phyloP scores from a whole-genome alignment of 2,329 filamentous ascomycete genomes.

The Penicillium sclerotiorum region DNA sequence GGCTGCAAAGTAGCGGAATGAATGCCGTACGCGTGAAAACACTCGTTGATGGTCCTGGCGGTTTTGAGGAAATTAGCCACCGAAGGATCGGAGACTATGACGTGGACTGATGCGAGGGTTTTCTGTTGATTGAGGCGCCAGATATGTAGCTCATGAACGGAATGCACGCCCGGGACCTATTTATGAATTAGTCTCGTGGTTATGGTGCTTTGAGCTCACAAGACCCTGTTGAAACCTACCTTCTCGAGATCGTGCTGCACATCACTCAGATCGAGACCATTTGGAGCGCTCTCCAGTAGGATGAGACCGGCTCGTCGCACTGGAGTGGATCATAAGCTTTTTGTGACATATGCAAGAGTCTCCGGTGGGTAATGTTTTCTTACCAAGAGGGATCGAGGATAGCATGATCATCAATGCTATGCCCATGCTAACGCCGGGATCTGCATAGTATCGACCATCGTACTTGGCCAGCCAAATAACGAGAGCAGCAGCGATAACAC shows the following conservation, averaged over 20 bases:
- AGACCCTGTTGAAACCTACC: slow-evolving; percentile 38
- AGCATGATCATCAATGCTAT: slow-evolving; percentile 74
- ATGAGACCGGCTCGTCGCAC: slow-evolving; percentile 57
- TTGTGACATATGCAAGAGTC: background rate
- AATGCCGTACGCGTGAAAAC: slow-evolving; percentile 72
- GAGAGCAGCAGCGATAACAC: slow-evolving; percentile 69
- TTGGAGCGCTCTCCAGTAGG: slow-evolving; percentile 67
- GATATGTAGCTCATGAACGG: slow-evolving; percentile 72
- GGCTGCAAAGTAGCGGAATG: slow-evolving; percentile 73
- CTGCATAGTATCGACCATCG: slow-evolving; percentile 67
- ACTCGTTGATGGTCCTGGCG: slow-evolving; percentile 66
- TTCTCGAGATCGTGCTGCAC: slow-evolving; percentile 70
- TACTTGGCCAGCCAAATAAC: slow-evolving; percentile 68
- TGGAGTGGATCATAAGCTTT: slow-evolving; percentile 12
- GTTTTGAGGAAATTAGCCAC: slow-evolving; percentile 62
- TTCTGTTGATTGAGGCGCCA: slow-evolving; percentile 74
- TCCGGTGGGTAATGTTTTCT: background rate
- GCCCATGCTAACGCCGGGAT: slow-evolving; percentile 68
- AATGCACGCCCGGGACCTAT: slow-evolving; percentile 66
- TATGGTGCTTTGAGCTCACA: slow-evolving; percentile 14
- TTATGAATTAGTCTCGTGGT: background rate
- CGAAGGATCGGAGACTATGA: slow-evolving; percentile 62
- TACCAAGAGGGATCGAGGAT: slow-evolving; percentile 60
- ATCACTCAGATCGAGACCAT: slow-evolving; percentile 61
- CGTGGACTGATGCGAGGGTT: slow-evolving; percentile 68